Conservation (phyloP, 192 early-diverging fungal species). For the Coemansia sp. region DNA sequence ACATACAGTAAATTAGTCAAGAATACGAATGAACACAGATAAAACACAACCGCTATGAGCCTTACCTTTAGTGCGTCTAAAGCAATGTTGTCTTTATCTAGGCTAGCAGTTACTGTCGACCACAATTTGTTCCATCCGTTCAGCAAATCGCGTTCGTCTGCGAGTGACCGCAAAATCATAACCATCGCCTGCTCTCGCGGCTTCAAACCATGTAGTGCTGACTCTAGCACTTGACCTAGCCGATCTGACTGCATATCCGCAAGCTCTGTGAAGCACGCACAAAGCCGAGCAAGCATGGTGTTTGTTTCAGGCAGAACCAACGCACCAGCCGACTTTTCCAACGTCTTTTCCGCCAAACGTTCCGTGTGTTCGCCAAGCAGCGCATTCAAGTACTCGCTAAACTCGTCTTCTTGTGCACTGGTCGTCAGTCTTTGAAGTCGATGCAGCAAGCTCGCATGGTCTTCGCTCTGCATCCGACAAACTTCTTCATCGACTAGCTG, state of each 20-base stretch:
- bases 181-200: conserved; percentile 9
- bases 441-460: conserved; percentile 1
- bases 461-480: conserved; percentile 5
- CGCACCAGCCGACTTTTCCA: neutral
- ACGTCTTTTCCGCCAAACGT: neutral
- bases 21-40: neutral
- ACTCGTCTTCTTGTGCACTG: neutral
- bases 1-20: neutral
- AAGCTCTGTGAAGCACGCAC: conserved; percentile 16
- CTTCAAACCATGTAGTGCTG: neutral
- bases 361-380: conserved; percentile 6
- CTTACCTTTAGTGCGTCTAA: conserved; percentile 29
- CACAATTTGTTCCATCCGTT: conserved; percentile 31
- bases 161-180: conserved; percentile 11
- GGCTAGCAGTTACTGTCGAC: conserved; percentile 16
- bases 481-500: conserved; percentile 13
- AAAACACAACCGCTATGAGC: neutral
- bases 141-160: conserved; percentile 25
- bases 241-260: conserved; percentile 5
- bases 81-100: conserved; percentile 19
- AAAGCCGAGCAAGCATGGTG: conserved; percentile 12
- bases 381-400: neutral
- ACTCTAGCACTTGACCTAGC: conserved; percentile 8
- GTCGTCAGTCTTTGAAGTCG: neutral
- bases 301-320: neutral